phyloP scores from a whole-genome alignment of 306 rosid species.

The Vigna reflexopilosa region DNA sequence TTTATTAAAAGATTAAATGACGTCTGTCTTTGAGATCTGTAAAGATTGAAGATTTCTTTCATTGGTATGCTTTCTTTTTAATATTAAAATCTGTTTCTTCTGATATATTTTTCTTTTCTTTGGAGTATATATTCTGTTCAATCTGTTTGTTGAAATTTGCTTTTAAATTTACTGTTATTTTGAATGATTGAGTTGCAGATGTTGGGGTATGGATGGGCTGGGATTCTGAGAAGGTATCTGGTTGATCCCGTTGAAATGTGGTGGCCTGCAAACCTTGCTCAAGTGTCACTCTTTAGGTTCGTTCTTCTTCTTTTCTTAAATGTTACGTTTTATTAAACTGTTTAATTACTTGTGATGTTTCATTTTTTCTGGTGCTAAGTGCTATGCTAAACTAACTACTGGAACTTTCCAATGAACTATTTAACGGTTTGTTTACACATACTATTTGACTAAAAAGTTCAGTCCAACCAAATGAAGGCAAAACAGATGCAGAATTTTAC shows the following conservation, averaged over 20 bases:
- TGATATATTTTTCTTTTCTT: slow-evolving; percentile 1
- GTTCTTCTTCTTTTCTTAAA: slow-evolving; percentile 25
- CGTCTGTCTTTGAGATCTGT: slow-evolving; percentile 33
- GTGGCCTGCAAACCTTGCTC: slow-evolving; percentile 99
- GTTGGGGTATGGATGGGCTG: slow-evolving; percentile 99
- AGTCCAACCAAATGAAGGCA: slow-evolving; percentile 6
- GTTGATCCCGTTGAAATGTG: slow-evolving; percentile 99
- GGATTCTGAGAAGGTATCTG: slow-evolving; percentile 88
- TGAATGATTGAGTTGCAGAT: slow-evolving; percentile 58
- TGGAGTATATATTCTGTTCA: slow-evolving; percentile 35
- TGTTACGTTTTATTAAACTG: background rate
- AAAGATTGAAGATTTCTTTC: slow-evolving; percentile 33
- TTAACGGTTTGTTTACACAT: background rate
- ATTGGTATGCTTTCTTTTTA: background rate
- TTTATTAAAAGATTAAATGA: background rate
- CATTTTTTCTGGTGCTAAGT: background rate
- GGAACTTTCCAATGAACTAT: slow-evolving; percentile 17
- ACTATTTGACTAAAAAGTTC: slow-evolving; percentile 13
- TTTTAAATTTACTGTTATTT: slow-evolving; percentile 27
- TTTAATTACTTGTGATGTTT: slow-evolving; percentile 5
- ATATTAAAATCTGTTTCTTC: slow-evolving; percentile 1
- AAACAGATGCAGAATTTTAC: slow-evolving; percentile 5
- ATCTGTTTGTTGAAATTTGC: slow-evolving; percentile 20
- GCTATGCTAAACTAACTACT: slow-evolving; percentile 1
- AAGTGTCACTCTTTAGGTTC: slow-evolving; percentile 96